phyloP scores from a whole-genome alignment of 225 moss, liverwort and hornwort species.

The Polytrichum commune region DNA sequence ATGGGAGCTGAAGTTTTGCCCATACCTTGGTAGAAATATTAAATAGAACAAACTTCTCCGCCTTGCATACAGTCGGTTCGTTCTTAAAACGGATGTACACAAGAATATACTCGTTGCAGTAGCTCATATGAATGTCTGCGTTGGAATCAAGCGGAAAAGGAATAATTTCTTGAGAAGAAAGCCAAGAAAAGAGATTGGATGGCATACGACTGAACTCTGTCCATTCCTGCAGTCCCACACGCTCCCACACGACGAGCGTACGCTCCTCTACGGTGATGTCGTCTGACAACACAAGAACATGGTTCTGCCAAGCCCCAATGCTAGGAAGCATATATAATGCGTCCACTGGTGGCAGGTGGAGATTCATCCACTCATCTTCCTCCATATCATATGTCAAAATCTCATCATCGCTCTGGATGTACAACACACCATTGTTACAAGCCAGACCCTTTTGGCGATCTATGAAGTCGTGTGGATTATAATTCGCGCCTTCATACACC shows the following conservation, averaged over 20 bases:
- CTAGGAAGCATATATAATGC: not conserved
- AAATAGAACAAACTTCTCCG: not conserved
- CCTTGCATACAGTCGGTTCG: not conserved
- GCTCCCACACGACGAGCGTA: not conserved
- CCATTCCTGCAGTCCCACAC: not conserved
- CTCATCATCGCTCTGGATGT: not conserved
- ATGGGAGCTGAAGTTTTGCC: conserved; percentile 25
- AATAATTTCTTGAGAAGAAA: not conserved
- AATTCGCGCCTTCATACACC: not conserved
- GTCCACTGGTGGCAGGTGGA: not conserved
- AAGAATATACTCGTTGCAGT: not conserved
- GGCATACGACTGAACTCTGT: not conserved
- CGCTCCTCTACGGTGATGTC: not conserved
- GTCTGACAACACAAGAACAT: not conserved
- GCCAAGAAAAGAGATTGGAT: not conserved
- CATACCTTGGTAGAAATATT: conserved; percentile 20
- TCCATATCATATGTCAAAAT: not conserved
- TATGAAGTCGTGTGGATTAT: not conserved
- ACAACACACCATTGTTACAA: not conserved
- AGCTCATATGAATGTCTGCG: not conserved
- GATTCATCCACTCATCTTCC: not conserved
- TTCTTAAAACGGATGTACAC: not conserved
- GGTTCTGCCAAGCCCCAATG: not conserved
- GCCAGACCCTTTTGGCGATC: not conserved
- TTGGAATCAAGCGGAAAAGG: not conserved